Percentiles rank a stretch among this genome's conserved stretches.
phyloP scores from a whole-genome alignment of 176 grass and related monocot species.

The bread wheat (Triticum aestivum) region IWGSC_CS_RefSeq_v2.1 NC_057812.1:620416558-620417057 shows the following conservation, averaged over 20 bases:
- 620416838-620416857: not conserved
- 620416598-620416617: constrained; percentile 61
- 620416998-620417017: constrained; percentile 38
- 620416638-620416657: constrained; percentile 14
- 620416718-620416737: constrained; percentile 52
- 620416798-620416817: constrained; percentile 39
- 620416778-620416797: constrained; percentile 66
- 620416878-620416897: no score
- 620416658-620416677: not conserved
- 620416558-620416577: no score
- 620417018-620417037: not conserved
- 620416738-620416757: constrained; percentile 79
- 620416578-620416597: constrained; percentile 39
- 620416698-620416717: not conserved
- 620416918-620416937: constrained; percentile 45
- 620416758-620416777: constrained; percentile 92
- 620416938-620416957: constrained; percentile 83
- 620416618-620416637: constrained; percentile 70
- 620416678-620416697: not conserved
- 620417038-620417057: not conserved
- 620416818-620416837: not conserved
- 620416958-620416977: constrained; percentile 70
- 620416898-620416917: no score
- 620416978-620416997: constrained; percentile 48
- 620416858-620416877: not conserved